These are phyloP conservation scores for Syzygium grande DNA, from an alignment of 345 rosid genomes.

Conservation along the genomic window DNA sequence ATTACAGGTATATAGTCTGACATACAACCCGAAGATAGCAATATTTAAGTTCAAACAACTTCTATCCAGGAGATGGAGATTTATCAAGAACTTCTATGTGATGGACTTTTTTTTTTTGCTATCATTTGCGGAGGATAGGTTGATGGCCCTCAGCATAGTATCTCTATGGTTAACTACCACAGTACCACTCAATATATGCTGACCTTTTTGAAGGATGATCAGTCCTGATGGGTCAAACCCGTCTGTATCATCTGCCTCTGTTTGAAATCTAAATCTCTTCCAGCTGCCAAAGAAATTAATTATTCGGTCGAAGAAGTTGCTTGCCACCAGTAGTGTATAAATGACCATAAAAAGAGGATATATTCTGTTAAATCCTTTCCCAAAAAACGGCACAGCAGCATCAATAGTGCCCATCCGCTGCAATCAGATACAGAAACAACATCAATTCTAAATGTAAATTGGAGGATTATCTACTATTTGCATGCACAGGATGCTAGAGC, in stretches of 20 bases:
- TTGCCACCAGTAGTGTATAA: constrained; percentile 81
- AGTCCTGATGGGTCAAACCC: constrained; percentile 95
- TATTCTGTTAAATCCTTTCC: constrained; percentile 76
- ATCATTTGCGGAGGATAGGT: neutral
- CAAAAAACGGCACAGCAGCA: constrained; percentile 77
- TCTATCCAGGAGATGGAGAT: neutral
- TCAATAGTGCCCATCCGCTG: constrained; percentile 98
- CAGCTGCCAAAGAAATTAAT: constrained; percentile 90
- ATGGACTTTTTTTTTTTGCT: neutral
- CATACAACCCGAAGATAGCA: neutral
- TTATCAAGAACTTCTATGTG: neutral
- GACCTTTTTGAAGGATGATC: constrained; percentile 86
- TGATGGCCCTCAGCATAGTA: neutral
- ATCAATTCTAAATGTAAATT: neutral
- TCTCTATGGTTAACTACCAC: neutral
- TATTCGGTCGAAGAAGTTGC: constrained; percentile 88
- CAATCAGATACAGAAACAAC: constrained; percentile 6
- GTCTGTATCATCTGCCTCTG: constrained; percentile 75
- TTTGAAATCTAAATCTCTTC: constrained; percentile 82
- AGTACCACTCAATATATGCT: neutral
- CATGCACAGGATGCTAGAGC: neutral
- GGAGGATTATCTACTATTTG: neutral
- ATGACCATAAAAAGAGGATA: constrained; percentile 98
- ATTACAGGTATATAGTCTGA: neutral
- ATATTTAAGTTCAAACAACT: neutral